These are phyloP conservation scores for Scenedesmus sp. DNA, from an alignment of 163 green algal species.

Conservation along the genomic window DNA sequence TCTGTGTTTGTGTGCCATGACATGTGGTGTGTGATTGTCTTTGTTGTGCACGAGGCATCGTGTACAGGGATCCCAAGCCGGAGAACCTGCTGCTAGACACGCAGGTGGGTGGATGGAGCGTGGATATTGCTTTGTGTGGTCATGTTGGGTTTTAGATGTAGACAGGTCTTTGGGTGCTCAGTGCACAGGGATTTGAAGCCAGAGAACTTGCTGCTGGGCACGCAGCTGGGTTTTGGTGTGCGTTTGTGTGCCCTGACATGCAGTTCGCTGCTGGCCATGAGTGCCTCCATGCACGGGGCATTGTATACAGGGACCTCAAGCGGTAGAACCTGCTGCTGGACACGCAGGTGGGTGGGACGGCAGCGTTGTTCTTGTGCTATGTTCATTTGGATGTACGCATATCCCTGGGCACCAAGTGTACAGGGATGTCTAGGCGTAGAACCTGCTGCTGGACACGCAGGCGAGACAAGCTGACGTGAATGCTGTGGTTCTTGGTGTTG, in stretches of 20 bases:
- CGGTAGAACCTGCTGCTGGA: constrained; percentile 78
- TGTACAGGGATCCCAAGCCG: too few species aligned
- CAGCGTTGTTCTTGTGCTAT: too few species aligned
- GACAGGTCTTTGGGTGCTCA: background rate
- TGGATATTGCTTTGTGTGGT: background rate
- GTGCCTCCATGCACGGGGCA: constrained; percentile 77
- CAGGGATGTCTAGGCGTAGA: too few species aligned
- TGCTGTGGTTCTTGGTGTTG: background rate
- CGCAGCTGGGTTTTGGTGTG: constrained; percentile 12
- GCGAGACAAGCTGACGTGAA: background rate
- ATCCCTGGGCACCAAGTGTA: too few species aligned
- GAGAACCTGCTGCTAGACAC: background rate
- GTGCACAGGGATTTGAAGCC: background rate
- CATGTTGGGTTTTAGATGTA: background rate
- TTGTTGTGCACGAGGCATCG: too few species aligned
- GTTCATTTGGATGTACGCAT: too few species aligned
- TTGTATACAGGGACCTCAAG: constrained; percentile 87
- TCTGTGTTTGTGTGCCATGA: too few species aligned
- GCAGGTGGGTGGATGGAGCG: background rate
- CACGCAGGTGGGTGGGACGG: constrained; percentile 44
- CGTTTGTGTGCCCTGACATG: too few species aligned
- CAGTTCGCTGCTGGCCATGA: constrained; percentile 79
- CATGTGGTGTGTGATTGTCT: too few species aligned
- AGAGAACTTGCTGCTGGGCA: background rate
- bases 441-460: background rate